Evolutionary conservation across 2,329 filamentous ascomycete genomes (phyloP).

Genomic region (Colletotrichum sp.): DNA sequence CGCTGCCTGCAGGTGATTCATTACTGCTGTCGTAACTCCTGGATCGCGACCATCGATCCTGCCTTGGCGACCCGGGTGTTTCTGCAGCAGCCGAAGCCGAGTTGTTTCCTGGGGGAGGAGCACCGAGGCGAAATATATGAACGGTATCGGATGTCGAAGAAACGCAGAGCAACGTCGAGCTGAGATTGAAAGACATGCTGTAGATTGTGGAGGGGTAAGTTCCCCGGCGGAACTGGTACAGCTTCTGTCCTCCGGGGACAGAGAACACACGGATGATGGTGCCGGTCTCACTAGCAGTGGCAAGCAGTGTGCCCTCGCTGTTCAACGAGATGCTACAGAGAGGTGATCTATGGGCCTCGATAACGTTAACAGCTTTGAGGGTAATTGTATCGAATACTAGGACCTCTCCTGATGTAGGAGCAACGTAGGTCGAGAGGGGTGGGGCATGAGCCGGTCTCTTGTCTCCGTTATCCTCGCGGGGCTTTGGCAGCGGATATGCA

Average conservation of each 20-base stretch:
- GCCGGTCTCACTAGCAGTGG: constrained; percentile 95
- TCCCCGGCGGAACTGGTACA: constrained; percentile 94
- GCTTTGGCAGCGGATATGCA: constrained; percentile 86
- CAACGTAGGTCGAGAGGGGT: constrained; percentile 76
- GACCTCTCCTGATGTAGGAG: constrained; percentile 89
- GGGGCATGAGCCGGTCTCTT: constrained; percentile 81
- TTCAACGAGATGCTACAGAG: constrained; percentile 91
- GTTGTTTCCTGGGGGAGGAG: constrained; percentile 41
- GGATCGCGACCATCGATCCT: constrained; percentile 59
- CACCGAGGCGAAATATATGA: constrained; percentile 87
- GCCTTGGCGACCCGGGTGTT: constrained; percentile 44
- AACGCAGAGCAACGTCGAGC: constrained; percentile 90
- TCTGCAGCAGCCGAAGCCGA: constrained; percentile 40
- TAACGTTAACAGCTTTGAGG: constrained; percentile 91
- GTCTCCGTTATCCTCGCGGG: constrained; percentile 64
- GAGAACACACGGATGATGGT: constrained; percentile 97
- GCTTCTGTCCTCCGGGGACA: constrained; percentile 86
- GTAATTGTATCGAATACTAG: constrained; percentile 90
- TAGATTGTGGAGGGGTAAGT: constrained; percentile 96
- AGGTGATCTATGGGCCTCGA: constrained; percentile 92
- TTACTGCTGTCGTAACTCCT: constrained; percentile 61
- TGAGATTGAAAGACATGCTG: constrained; percentile 98
- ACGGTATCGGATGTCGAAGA: constrained; percentile 97
- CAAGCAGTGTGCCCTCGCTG: constrained; percentile 87
- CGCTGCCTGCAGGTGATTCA: constrained; percentile 52